These are phyloP conservation scores for Tetracladium setigerum DNA, from an alignment of 495 filamentous ascomycete genomes.

Conservation along the genomic window DNA sequence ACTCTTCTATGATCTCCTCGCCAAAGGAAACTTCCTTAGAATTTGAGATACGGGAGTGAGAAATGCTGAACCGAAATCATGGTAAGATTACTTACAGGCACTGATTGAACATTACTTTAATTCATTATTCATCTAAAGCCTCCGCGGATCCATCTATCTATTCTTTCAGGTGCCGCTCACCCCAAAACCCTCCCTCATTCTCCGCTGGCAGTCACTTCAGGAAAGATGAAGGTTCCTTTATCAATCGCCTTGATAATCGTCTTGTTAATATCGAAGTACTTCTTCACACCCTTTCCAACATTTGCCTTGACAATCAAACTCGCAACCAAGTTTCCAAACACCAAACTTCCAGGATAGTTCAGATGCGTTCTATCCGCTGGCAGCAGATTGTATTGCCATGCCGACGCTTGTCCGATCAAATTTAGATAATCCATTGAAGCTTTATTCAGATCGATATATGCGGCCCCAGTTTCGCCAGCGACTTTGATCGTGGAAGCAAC, in stretches of 20 bases:
- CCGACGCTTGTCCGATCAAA: slow-evolving; percentile 33
- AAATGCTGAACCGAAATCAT: no score
- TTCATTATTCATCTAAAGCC: no score
- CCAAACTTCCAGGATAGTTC: slow-evolving; percentile 30
- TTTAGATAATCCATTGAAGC: slow-evolving; percentile 36
- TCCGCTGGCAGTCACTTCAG: no score
- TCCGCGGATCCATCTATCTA: no score
- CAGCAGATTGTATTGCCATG: slow-evolving; percentile 32
- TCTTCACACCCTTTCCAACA: slow-evolving; percentile 11
- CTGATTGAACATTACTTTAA: no score
- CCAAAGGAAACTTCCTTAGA: no score
- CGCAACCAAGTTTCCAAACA: slow-evolving; percentile 41
- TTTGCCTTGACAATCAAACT: slow-evolving; percentile 26
- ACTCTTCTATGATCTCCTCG: no score
- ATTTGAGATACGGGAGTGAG: no score
- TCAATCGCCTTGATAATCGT: slow-evolving; percentile 25
- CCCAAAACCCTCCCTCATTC: no score
- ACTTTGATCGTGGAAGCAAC: slow-evolving; percentile 31
- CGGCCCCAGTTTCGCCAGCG: slow-evolving; percentile 20
- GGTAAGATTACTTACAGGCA: no score
- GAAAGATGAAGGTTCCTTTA: slow-evolving; percentile 24
- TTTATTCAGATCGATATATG: slow-evolving; percentile 36
- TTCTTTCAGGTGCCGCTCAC: no score
- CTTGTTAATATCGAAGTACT: slow-evolving; percentile 22
- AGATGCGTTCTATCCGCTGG: slow-evolving; percentile 38